Evolutionary conservation across 495 filamentous ascomycete species (phyloP).

Genomic region (Amphirosellinia nigrospora): DNA sequence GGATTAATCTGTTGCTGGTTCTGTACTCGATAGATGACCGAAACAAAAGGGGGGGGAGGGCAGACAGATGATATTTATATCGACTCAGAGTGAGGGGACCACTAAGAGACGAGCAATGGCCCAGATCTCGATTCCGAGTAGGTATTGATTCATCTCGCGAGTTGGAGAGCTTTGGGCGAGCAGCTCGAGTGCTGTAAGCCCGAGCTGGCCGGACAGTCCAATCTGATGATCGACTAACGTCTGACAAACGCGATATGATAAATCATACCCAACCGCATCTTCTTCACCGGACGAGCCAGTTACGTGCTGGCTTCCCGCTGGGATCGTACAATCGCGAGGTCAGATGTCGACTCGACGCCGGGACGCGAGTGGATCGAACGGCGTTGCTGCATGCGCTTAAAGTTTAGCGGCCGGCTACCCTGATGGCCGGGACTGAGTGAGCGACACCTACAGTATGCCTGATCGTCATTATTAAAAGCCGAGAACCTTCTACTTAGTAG

Average conservation of each 20-base stretch:
- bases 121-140: conserved; percentile 14
- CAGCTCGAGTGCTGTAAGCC: conserved; percentile 7
- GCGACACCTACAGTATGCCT: background rate
- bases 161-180: conserved; percentile 5
- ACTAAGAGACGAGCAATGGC: background rate
- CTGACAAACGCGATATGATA: conserved; percentile 21
- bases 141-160: background rate
- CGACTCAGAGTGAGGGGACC: background rate
- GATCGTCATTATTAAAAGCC: background rate
- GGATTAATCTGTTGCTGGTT: background rate
- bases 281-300: conserved; percentile 18
- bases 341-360: conserved; percentile 4
- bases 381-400: conserved; percentile 16
- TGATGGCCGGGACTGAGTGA: background rate
- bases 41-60: background rate
- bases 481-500: background rate
- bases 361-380: conserved; percentile 1
- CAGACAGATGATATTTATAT: conserved; percentile 20
- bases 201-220: conserved; percentile 17
- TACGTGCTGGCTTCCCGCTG: conserved; percentile 3
- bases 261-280: conserved; percentile 24
- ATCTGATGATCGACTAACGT: conserved; percentile 17
- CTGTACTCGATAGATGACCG: background rate
- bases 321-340: conserved; percentile 8
- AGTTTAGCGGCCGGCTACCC: background rate